These are phyloP conservation scores for Aurantiochytrium sp. DNA, from an alignment of 108 stramenopile genomes.

Conservation along the genomic window DNA sequence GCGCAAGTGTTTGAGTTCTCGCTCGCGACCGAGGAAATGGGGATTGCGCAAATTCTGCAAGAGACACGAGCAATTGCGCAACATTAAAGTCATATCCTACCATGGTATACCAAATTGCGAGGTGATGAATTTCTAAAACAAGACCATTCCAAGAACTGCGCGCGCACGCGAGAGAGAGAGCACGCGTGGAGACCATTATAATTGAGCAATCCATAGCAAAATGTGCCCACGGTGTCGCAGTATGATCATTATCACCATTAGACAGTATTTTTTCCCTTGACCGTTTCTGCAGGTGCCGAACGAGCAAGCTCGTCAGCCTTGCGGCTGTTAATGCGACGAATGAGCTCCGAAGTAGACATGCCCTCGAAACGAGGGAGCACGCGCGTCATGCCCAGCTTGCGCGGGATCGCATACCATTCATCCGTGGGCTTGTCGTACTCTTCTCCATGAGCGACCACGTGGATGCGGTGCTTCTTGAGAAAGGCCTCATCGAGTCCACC, in stretches of 20 bases:
- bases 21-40: not conserved
- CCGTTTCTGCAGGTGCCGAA: not conserved
- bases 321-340: not conserved
- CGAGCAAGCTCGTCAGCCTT: not conserved
- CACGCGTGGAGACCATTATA: no score
- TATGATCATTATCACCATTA: not conserved
- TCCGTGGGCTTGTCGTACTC: slow-evolving; percentile 51
- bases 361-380: not conserved
- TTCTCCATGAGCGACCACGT: slow-evolving; percentile 73
- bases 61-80: no score
- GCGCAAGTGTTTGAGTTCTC: not conserved
- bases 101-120: no score
- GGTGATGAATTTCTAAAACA: no score
- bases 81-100: no score
- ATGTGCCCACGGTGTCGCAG: no score
- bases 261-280: not conserved
- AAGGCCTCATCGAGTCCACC: slow-evolving; percentile 68
- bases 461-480: slow-evolving; percentile 76
- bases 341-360: not conserved
- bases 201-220: no score
- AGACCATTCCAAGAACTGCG: no score
- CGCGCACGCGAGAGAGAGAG: no score
- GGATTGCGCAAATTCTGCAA: no score
- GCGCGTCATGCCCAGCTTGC: not conserved
- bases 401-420: slow-evolving; percentile 2